These are phyloP conservation scores for Populus pruinosa DNA, from an alignment of 345 rosid species.

Conservation along the genomic window DNA sequence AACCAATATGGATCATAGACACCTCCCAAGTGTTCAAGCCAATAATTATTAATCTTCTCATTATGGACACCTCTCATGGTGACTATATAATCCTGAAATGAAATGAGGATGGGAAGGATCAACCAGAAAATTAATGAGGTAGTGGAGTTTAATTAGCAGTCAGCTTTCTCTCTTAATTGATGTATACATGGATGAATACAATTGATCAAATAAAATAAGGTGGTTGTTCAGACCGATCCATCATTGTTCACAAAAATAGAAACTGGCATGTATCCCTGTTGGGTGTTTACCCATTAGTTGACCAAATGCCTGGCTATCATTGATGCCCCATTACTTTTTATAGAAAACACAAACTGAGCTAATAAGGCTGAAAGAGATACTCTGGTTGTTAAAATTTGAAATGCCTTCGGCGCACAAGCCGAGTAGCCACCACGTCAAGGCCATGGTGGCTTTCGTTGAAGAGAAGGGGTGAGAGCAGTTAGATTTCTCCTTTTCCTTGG, in stretches of 20 bases:
- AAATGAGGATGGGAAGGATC: neutral
- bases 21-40: no score
- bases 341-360: neutral
- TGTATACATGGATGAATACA: neutral
- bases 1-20: no score
- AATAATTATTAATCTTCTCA: no score
- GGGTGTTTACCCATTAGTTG: slow-evolving; percentile 22
- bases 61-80: no score
- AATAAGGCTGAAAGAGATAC: slow-evolving; percentile 8
- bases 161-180: neutral
- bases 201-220: neutral
- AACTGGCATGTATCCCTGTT: neutral
- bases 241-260: neutral
- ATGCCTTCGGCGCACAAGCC: neutral
- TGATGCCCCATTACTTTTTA: neutral
- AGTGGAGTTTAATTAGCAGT: neutral
- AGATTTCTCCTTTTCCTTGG: neutral
- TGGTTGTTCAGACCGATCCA: slow-evolving; percentile 7
- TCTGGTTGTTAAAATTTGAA: neutral
- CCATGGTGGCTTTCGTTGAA: no score
- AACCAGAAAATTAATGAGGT: neutral
- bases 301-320: slow-evolving; percentile 12
- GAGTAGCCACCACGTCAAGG: neutral
- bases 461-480: neutral
- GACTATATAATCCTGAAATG: neutral